These are phyloP conservation scores for Pontederia paniculata DNA, from an alignment of 176 grass and related monocot genomes.

Conservation along the genomic window DNA sequence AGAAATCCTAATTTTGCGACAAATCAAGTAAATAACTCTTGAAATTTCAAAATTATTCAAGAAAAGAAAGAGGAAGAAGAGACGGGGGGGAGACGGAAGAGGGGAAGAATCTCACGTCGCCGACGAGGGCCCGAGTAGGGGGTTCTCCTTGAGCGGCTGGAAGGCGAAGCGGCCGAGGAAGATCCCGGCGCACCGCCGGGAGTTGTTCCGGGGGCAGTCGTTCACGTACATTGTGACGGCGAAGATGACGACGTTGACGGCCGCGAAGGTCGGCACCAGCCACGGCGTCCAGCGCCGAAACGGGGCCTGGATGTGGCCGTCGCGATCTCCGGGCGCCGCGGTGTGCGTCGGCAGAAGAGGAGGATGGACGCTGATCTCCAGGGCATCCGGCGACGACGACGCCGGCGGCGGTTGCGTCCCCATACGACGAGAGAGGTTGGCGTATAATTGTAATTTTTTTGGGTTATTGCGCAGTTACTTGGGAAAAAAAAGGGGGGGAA, in stretches of 20 bases:
- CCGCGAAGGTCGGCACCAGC: slow-evolving; percentile 54
- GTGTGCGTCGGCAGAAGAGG: not conserved
- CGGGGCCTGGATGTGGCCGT: slow-evolving; percentile 19
- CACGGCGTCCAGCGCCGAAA: slow-evolving; percentile 74
- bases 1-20: not conserved
- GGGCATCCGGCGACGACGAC: no score
- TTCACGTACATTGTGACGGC: slow-evolving; percentile 78
- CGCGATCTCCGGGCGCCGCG: slow-evolving; percentile 8
- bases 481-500: no score
- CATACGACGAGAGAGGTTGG: no score
- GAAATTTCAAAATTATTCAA: no score
- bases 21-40: no score
- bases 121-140: slow-evolving; percentile 71
- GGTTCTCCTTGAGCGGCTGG: slow-evolving; percentile 84
- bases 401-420: no score
- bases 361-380: no score
- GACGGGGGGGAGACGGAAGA: not conserved
- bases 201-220: slow-evolving; percentile 51
- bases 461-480: no score
- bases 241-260: slow-evolving; percentile 53
- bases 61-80: not conserved
- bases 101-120: slow-evolving; percentile 38
- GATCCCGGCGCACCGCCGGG: slow-evolving; percentile 19
- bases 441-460: no score
- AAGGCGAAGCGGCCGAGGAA: slow-evolving; percentile 83